phyloP scores from a whole-genome alignment of 257 asterid genomes.

The Solanum gandarillasii region DNA sequence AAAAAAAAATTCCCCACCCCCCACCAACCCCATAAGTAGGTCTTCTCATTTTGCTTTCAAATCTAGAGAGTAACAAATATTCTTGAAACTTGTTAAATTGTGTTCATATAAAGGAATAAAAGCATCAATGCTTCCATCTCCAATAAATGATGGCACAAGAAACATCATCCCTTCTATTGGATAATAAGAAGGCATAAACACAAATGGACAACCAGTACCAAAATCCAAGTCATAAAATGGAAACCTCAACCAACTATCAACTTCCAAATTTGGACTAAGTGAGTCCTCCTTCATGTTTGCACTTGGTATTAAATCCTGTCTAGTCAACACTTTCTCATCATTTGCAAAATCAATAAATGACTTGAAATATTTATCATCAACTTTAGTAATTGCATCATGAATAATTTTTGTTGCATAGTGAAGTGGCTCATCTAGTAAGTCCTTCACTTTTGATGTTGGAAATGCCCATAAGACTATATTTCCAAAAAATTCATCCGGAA shows the following conservation, averaged over 20 bases:
- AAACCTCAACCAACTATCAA: slow-evolving; percentile 77
- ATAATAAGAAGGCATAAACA: slow-evolving; percentile 63
- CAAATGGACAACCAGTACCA: slow-evolving; percentile 56
- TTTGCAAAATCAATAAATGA: slow-evolving; percentile 66
- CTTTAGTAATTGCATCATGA: slow-evolving; percentile 42
- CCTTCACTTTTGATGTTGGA: slow-evolving; percentile 31
- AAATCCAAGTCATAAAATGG: slow-evolving; percentile 74
- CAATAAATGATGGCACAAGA: slow-evolving; percentile 52
- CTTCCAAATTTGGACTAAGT: slow-evolving; percentile 65
- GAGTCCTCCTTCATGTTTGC: slow-evolving; percentile 41
- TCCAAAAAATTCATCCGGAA: slow-evolving; percentile 57
- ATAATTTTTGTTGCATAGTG: slow-evolving; percentile 40
- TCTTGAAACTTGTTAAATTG: slow-evolving; percentile 29
- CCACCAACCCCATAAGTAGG: not conserved
- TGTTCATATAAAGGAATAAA: slow-evolving; percentile 48
- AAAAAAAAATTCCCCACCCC: not conserved
- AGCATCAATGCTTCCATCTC: slow-evolving; percentile 70
- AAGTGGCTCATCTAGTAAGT: slow-evolving; percentile 32
- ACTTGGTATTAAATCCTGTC: slow-evolving; percentile 39
- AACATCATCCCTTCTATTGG: slow-evolving; percentile 59
- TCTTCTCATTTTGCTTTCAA: not conserved
- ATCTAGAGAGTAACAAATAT: slow-evolving; percentile 49
- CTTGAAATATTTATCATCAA: slow-evolving; percentile 52
- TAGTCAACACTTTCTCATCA: slow-evolving; percentile 13
- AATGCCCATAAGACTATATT: slow-evolving; percentile 77